Conservation (phyloP, 2,329 filamentous ascomycete genomes). For the Tolypocladium amazonense region DNA sequence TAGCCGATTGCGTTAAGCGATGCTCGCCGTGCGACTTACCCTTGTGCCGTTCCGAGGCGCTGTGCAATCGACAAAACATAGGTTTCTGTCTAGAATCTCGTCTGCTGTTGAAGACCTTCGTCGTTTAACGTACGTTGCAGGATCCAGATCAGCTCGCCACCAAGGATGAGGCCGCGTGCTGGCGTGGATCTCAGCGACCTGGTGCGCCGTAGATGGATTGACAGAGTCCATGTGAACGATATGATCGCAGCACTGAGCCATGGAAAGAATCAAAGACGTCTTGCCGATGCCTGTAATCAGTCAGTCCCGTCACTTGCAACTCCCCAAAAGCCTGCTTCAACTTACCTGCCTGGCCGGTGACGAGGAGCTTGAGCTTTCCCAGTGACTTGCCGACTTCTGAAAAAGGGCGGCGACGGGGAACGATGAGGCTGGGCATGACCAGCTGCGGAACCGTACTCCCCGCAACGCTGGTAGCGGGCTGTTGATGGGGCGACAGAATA, state of each 20-base stretch:
- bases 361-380: constrained; percentile 78
- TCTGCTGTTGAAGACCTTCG: constrained; percentile 56
- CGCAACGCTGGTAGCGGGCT: constrained; percentile 2
- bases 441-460: constrained; percentile 52
- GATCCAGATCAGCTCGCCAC: constrained; percentile 80
- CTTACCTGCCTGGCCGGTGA: constrained; percentile 68
- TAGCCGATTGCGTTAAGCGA: not conserved
- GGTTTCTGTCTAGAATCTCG: constrained; percentile 74
- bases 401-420: constrained; percentile 82
- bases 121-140: constrained; percentile 34
- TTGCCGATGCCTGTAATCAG: constrained; percentile 62
- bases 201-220: constrained; percentile 15
- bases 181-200: constrained; percentile 59
- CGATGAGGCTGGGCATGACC: constrained; percentile 94
- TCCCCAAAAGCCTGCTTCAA: not conserved
- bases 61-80: constrained; percentile 86
- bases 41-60: constrained; percentile 46
- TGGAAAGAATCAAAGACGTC: constrained; percentile 77
- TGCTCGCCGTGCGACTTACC: constrained; percentile 24
- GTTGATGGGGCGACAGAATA: constrained; percentile 9
- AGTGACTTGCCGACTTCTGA: constrained; percentile 76
- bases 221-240: constrained; percentile 85
- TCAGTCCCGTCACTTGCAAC: not conserved
- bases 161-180: constrained; percentile 76
- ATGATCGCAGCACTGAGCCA: constrained; percentile 77